phyloP scores from a whole-genome alignment of 2,329 filamentous ascomycete species.

The Neonectria hederae region DNA sequence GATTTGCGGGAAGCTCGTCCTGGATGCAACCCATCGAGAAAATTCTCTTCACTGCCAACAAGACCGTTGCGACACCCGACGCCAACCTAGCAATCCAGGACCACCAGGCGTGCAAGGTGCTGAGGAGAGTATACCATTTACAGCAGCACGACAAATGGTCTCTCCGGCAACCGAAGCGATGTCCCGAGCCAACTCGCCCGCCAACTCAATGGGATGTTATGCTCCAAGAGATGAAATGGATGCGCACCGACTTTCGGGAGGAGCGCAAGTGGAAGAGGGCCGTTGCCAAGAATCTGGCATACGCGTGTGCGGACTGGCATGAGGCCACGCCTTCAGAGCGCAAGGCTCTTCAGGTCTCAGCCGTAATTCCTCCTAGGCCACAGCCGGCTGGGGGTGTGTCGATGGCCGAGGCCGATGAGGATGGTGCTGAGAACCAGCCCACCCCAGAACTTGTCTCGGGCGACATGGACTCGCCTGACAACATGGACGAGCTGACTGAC shows the following conservation, averaged over 20 bases:
- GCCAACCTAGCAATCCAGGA: slow-evolving; percentile 85
- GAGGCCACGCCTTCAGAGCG: slow-evolving; percentile 70
- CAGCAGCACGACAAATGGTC: slow-evolving; percentile 95
- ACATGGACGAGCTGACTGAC: slow-evolving; percentile 51
- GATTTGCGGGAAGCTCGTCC: slow-evolving; percentile 62
- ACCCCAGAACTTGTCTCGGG: slow-evolving; percentile 74
- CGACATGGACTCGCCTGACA: slow-evolving; percentile 66
- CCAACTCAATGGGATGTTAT: slow-evolving; percentile 86
- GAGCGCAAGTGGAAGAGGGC: slow-evolving; percentile 94
- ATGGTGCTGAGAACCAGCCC: slow-evolving; percentile 56
- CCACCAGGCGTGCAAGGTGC: slow-evolving; percentile 84
- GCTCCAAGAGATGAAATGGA: slow-evolving; percentile 94
- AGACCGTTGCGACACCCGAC: slow-evolving; percentile 88
- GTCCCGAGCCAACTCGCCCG: slow-evolving; percentile 79
- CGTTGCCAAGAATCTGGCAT: slow-evolving; percentile 80
- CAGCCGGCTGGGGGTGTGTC: slow-evolving; percentile 43
- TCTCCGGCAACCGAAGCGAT: slow-evolving; percentile 85
- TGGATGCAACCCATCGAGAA: slow-evolving; percentile 74
- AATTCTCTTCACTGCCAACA: slow-evolving; percentile 83
- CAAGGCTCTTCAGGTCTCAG: slow-evolving; percentile 73
- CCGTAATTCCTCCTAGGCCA: slow-evolving; percentile 57
- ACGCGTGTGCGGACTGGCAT: slow-evolving; percentile 86
- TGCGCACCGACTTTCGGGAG: slow-evolving; percentile 94
- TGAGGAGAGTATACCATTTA: slow-evolving; percentile 87
- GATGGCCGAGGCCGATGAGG: slow-evolving; percentile 47